Conservation (phyloP, 2,329 filamentous ascomycete genomes). For the Cladosporium sphaerospermum region DNA sequence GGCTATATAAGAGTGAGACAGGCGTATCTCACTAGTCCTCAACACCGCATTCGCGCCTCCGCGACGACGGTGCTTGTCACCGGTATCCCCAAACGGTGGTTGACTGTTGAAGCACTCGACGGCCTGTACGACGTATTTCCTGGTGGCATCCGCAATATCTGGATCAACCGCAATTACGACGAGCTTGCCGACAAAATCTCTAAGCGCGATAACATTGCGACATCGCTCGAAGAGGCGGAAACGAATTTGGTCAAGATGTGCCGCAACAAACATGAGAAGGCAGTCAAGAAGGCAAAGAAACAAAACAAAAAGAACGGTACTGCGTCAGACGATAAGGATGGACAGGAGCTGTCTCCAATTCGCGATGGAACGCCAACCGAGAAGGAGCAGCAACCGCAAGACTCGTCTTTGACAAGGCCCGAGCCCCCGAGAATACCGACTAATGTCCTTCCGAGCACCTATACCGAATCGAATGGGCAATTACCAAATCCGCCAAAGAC, state of each 20-base stretch:
- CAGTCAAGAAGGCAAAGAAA: slow-evolving; percentile 42
- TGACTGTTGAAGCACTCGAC: slow-evolving; percentile 71
- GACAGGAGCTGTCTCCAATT: slow-evolving; percentile 30
- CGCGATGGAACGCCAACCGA: neutral
- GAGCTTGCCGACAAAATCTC: slow-evolving; percentile 78
- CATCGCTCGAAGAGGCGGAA: slow-evolving; percentile 70
- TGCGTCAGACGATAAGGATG: neutral
- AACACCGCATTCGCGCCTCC: slow-evolving; percentile 87
- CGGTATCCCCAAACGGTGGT: slow-evolving; percentile 85
- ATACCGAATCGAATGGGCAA: slow-evolving; percentile 19
- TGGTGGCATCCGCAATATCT: slow-evolving; percentile 89
- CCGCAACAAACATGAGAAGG: slow-evolving; percentile 68
- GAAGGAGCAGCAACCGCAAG: neutral
- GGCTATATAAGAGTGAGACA: slow-evolving; percentile 91
- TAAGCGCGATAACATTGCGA: slow-evolving; percentile 63
- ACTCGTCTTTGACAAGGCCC: neutral
- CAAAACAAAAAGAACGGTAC: slow-evolving; percentile 47
- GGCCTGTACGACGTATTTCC: slow-evolving; percentile 93
- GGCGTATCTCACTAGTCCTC: slow-evolving; percentile 87
- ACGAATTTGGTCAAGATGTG: slow-evolving; percentile 75
- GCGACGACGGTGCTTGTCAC: slow-evolving; percentile 93
- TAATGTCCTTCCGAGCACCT: neutral
- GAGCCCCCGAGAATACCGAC: slow-evolving; percentile 9
- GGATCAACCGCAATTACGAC: slow-evolving; percentile 88
- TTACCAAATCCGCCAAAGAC: neutral